A percentile compares a stretch with the other conserved stretches of the same genome.
Evolutionary conservation across 768 basidiomycete genomes (phyloP).

Genomic region (Termitomyces titanicus): DNA sequence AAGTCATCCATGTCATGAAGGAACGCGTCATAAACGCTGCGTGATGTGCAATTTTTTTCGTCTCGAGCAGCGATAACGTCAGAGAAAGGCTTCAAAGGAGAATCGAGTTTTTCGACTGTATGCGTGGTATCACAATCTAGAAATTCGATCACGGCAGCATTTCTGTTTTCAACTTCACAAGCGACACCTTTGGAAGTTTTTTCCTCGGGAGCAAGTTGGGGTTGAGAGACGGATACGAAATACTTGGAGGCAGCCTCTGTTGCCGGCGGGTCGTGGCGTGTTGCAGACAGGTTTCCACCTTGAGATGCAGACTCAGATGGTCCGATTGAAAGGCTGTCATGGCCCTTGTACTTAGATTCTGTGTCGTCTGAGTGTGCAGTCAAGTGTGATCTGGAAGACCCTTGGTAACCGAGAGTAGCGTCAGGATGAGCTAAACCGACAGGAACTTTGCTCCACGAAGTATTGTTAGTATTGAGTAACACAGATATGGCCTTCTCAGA

Average conservation of each 20-base stretch:
- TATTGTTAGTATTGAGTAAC: constrained; percentile 31
- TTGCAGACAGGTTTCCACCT: background rate
- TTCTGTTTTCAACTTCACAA: background rate
- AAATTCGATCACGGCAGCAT: background rate
- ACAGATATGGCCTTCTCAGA: constrained; percentile 20
- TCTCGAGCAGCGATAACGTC: background rate
- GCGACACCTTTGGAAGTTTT: background rate
- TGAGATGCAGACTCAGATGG: constrained; percentile 61
- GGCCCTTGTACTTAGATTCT: background rate
- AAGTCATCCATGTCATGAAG: background rate
- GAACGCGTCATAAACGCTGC: background rate
- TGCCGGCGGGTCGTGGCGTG: background rate
- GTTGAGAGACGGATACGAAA: background rate
- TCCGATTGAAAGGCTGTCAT: constrained; percentile 20
- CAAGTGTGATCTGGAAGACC: background rate
- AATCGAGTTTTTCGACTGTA: background rate
- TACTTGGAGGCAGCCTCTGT: constrained; percentile 9
- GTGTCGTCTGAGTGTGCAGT: background rate
- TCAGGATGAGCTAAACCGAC: background rate
- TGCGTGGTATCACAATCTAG: background rate
- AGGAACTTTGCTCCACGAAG: background rate
- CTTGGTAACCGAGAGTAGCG: background rate
- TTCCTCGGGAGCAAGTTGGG: background rate
- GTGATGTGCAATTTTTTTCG: background rate
- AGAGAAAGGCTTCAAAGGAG: background rate